Evolutionary conservation across 495 filamentous ascomycete genomes (phyloP).

Genomic region (Podospora appendiculata): DNA sequence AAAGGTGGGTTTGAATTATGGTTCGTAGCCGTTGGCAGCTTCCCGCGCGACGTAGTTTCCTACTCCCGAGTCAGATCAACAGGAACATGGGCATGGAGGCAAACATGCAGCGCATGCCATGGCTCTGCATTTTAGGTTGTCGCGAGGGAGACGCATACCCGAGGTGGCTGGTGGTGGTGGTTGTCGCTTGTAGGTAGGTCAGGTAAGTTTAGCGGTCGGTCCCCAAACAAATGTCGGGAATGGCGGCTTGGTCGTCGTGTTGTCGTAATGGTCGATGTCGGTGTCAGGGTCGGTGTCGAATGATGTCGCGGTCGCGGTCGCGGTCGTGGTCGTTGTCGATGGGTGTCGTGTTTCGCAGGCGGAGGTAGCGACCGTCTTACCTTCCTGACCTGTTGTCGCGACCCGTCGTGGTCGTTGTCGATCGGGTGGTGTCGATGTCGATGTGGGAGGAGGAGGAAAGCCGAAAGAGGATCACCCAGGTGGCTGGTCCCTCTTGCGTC

Average conservation of each 20-base stretch:
- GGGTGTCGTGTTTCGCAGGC: constrained; percentile 5
- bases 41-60: constrained; percentile 5
- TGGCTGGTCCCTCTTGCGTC: background rate
- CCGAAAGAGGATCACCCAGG: background rate
- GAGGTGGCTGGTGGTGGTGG: background rate
- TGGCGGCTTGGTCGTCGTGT: too few species aligned
- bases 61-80: constrained; percentile 2
- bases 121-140: constrained; percentile 5
- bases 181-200: too few species aligned
- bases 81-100: constrained; percentile 1
- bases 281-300: background rate
- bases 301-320: background rate
- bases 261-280: background rate
- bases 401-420: constrained; percentile 7
- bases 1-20: too few species aligned
- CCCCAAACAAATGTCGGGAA: background rate
- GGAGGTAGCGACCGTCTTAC: constrained; percentile 9
- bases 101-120: background rate
- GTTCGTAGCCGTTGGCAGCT: background rate
- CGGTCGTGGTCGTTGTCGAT: background rate
- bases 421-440: constrained; percentile 6
- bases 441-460: constrained; percentile 6
- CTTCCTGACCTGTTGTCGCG: constrained; percentile 5
- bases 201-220: background rate
- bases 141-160: background rate